These are phyloP conservation scores for Saccharomycopsis hybrid DNA, from an alignment of 1,139 yeast genomes.

Conservation along the genomic window DNA sequence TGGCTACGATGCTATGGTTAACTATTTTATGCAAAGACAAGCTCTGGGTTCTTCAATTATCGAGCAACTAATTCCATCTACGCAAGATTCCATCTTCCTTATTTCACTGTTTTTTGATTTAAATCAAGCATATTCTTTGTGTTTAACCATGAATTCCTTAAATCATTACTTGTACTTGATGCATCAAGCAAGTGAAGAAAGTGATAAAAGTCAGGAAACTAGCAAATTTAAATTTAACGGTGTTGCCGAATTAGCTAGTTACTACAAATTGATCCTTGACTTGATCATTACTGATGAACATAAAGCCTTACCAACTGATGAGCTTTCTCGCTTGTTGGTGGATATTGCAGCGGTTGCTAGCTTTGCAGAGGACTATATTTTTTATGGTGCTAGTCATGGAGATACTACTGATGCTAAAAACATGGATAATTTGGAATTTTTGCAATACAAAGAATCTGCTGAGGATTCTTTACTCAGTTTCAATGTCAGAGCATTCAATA, in stretches of 20 bases:
- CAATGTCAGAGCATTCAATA: no score
- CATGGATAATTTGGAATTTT: no score
- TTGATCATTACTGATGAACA: no score
- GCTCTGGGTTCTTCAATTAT: no score
- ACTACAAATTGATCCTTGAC: neutral
- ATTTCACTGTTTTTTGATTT: neutral
- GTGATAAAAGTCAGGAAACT: no score
- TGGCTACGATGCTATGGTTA: no score
- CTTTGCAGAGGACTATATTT: conserved; percentile 2
- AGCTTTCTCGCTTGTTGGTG: neutral
- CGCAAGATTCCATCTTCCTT: neutral
- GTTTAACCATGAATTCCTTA: conserved; percentile 2
- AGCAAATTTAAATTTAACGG: neutral
- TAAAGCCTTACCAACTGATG: no score
- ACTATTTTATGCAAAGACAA: no score
- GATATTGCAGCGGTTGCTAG: neutral
- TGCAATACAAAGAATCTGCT: no score
- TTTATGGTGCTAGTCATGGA: neutral
- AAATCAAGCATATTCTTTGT: neutral
- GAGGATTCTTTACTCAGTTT: no score
- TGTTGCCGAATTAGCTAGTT: neutral
- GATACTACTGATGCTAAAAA: neutral
- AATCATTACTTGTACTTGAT: conserved; percentile 6
- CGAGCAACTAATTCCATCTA: neutral
- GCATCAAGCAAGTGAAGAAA: neutral